Conservation (phyloP, 306 rosid genomes). For the Corylus avellana region DNA sequence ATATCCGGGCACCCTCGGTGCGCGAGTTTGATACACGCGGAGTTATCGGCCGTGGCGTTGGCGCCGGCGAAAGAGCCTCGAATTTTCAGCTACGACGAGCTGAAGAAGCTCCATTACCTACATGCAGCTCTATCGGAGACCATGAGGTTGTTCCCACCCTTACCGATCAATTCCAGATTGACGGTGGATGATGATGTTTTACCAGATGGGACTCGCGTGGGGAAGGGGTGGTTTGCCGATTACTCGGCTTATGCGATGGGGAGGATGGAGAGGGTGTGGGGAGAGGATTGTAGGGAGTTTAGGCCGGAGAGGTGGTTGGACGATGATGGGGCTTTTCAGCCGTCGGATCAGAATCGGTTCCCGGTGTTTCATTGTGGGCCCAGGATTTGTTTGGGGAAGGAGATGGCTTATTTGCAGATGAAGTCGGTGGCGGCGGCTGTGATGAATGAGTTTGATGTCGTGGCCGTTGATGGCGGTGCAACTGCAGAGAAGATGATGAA, state of each 20-base stretch:
- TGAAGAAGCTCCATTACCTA: constrained; percentile 22
- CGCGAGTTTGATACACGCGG: not conserved
- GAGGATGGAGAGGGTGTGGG: constrained; percentile 35
- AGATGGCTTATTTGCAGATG: constrained; percentile 39
- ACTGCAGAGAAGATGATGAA: constrained; percentile 13
- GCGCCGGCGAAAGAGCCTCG: not conserved
- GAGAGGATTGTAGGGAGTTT: constrained; percentile 23
- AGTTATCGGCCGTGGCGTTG: not conserved
- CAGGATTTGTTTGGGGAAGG: constrained; percentile 33
- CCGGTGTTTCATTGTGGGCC: constrained; percentile 36
- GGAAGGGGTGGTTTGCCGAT: constrained; percentile 22
- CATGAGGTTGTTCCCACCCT: constrained; percentile 28
- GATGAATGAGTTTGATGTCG: constrained; percentile 23
- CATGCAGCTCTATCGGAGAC: constrained; percentile 29
- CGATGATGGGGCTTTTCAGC: constrained; percentile 13
- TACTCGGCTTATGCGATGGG: constrained; percentile 35
- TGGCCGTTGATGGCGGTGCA: constrained; percentile 15
- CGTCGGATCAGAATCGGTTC: constrained; percentile 10
- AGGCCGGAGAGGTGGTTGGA: constrained; percentile 34
- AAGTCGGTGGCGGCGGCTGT: constrained; percentile 28
- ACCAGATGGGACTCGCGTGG: constrained; percentile 28
- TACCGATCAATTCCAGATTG: constrained; percentile 23
- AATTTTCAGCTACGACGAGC: constrained; percentile 18
- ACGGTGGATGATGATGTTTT: constrained; percentile 25
- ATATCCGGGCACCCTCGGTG: constrained; percentile 14